Evolutionary conservation across 176 grass and related monocot genomes (phyloP).

Genomic region (Alopecurus myosuroides): DNA sequence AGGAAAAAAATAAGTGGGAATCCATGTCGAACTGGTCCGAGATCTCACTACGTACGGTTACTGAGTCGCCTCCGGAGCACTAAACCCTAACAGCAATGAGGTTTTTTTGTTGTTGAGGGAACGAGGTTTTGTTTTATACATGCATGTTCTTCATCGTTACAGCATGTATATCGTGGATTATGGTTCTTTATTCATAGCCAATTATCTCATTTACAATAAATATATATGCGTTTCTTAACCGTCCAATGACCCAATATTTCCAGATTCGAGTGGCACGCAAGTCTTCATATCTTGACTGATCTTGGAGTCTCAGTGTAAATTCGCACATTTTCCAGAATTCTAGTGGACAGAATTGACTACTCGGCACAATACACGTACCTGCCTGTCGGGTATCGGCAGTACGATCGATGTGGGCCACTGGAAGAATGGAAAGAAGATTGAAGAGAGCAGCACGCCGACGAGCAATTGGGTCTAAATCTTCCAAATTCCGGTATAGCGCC

Average conservation of each 20-base stretch:
- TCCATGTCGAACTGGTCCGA: too few species aligned
- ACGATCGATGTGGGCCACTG: not conserved
- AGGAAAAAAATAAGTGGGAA: too few species aligned
- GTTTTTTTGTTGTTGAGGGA: too few species aligned
- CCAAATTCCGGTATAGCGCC: not conserved
- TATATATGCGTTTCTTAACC: not conserved
- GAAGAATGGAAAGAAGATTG: not conserved
- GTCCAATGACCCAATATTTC: not conserved
- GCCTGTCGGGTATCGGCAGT: not conserved
- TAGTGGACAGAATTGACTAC: not conserved
- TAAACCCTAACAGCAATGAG: too few species aligned
- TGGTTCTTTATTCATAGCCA: too few species aligned
- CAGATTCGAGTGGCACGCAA: not conserved
- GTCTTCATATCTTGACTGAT: not conserved
- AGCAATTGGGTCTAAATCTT: not conserved
- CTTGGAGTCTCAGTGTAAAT: not conserved
- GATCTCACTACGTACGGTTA: too few species aligned
- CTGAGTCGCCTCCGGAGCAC: too few species aligned
- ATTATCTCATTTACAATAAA: not conserved
- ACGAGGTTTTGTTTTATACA: too few species aligned
- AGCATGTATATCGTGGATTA: too few species aligned
- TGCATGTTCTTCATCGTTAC: too few species aligned
- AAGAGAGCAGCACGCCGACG: not conserved
- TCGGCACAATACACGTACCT: not conserved
- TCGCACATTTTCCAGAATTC: not conserved